phyloP scores from a whole-genome alignment of 2,329 filamentous ascomycete genomes.

The Curvularia spicifera region DNA sequence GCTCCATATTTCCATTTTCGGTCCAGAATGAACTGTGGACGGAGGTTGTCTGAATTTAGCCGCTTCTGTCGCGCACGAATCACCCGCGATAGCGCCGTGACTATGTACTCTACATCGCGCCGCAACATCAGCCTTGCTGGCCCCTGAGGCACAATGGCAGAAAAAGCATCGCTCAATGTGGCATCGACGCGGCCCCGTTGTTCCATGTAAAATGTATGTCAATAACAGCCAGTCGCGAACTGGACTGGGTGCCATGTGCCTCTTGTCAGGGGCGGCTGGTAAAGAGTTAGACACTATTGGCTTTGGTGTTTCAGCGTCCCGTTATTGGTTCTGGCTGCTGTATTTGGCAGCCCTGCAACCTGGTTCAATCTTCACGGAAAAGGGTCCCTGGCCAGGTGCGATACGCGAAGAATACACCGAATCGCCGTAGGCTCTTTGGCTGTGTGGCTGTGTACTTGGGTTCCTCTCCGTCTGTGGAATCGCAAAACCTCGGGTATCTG shows the following conservation, averaged over 20 bases:
- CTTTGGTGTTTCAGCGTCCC: slow-evolving; percentile 15
- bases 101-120: background rate
- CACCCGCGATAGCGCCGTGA: slow-evolving; percentile 6
- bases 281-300: slow-evolving; percentile 4
- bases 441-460: no score
- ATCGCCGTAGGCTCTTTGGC: background rate
- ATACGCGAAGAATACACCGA: slow-evolving; percentile 6
- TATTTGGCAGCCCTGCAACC: slow-evolving; percentile 1
- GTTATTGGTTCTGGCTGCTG: slow-evolving; percentile 5
- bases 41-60: slow-evolving; percentile 6
- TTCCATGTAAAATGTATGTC: background rate
- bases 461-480: no score
- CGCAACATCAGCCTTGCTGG: background rate
- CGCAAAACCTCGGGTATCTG: background rate
- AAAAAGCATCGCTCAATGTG: background rate
- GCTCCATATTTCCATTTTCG: background rate
- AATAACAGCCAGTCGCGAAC: slow-evolving; percentile 5
- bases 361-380: slow-evolving; percentile 10
- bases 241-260: slow-evolving; percentile 1
- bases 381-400: slow-evolving; percentile 10
- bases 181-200: background rate
- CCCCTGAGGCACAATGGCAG: slow-evolving; percentile 7
- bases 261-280: slow-evolving; percentile 7
- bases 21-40: background rate
- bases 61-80: slow-evolving; percentile 5